Base-by-base conservation (phyloP, 192 early-diverging fungal species). In the Entomortierella parvispora region DNA sequence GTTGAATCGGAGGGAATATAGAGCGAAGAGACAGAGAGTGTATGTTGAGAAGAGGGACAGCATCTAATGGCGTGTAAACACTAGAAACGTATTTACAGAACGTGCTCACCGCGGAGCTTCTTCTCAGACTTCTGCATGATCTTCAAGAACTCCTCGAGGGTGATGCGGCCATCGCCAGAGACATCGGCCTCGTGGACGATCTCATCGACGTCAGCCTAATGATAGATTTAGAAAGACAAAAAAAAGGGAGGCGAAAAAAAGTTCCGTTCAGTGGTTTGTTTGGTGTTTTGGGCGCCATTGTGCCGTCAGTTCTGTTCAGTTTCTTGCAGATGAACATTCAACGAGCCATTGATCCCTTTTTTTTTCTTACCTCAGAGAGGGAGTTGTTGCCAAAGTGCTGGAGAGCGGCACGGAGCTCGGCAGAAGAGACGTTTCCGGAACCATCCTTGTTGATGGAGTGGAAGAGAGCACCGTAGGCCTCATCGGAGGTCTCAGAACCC, bases 61-160 rank as follows among this genome's bases (percentile, higher is more conserved):
- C 25, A 26, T 28, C 25, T 23, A 53, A 53, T 28, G 25, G 29
- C 26, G 29, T 17, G 29, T 17, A 33, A 49, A n/a, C 9, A 14
- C 29, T 23, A 25, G 28, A 15, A 66, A n/a, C 28, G 8, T 8
- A 4, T 68, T 77, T 77, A 77, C 47, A 68, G 60, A 34, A 77
- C 65, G 43, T 68, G 61, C 74, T 77, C 74, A 49, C 74, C 74
- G 59, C 74, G 74, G 74, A 77, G 74, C 66, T 77, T 77, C 74
- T 77, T 68, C 65, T 68, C 74, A 20, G 74, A 77, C 74, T 77
- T 77, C 31, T 77, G 74, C 88, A 90, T 90, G 87, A 92, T 94
- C 83, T 91, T 92, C 80, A 90, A 86, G 81, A 97, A 97, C 85
- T 97, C 94, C 65, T 95, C 90, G 68, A 92, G 93, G 81, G 94